Evolutionary conservation across 352 stramenopile species (phyloP), one percentile per base, ranked within the genome.

Genomic region (Globisporangium barbulae): DNA sequence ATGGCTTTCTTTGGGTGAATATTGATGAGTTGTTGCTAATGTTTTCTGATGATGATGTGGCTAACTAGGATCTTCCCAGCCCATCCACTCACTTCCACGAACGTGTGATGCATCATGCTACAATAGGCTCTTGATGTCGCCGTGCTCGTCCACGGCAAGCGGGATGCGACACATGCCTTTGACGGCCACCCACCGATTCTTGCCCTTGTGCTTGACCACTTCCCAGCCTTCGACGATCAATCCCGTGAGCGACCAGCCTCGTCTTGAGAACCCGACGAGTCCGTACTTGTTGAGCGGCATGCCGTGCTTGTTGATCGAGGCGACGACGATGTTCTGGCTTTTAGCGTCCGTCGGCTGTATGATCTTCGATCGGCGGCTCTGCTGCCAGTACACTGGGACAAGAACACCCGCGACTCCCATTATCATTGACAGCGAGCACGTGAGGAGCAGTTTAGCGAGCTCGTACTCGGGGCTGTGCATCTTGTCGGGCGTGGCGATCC

Each of bases 191-290:
- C 53, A 50, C 17, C 58, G 62, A 31, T 57, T 50, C 49, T 68
- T 63, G 6, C 45, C n/a, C 15, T 17, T 22, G 47, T 53, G 44
- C 41, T 74, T 62, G 31, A 69, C 49, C 37, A 75, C 47, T 21
- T 76, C 53, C 64, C 72, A 79, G 33, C 70, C 67, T 64, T 79
- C 72, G 28, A 73, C 57, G 4, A 76, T 60, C 44, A 79, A 44
- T 0, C 60, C 72, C 8, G 63, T 64, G 13, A 76, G 35, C 19
- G 69, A 72, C 72, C 69, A 79, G 17, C 69, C 69, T 21, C 64
- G 56, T 12, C 28, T 22, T 21, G 72, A 76, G 21, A 68, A 75
- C 1, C 66, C 72, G 17, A 77, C 15, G 22, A 79, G 30, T 1
- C 69, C 67, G 37, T 73, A 61, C 45, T 68, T 66, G 39, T 77